phyloP scores from a whole-genome alignment of 768 basidiomycete species.

The Kwoniella shandongensis region DNA sequence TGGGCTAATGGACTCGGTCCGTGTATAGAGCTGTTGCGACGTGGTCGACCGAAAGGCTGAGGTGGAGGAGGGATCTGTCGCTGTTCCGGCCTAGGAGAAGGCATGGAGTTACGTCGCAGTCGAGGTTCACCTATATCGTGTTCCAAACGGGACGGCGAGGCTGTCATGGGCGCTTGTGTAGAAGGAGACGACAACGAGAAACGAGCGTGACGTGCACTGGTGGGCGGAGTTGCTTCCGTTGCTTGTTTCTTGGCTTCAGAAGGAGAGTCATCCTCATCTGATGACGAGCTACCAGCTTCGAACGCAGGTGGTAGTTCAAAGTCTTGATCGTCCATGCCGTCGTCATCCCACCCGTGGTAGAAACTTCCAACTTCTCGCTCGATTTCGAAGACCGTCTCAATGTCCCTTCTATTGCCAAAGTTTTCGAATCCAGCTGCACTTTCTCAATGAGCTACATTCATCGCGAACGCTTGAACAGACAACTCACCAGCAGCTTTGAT shows the following conservation, averaged over 20 bases:
- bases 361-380: slow-evolving; percentile 51
- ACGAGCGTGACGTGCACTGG: slow-evolving; percentile 2
- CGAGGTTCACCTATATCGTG: slow-evolving; percentile 3
- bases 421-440: slow-evolving; percentile 48
- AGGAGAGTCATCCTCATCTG: slow-evolving; percentile 21
- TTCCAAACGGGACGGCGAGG: slow-evolving; percentile 15
- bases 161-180: slow-evolving; percentile 6
- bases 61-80: slow-evolving; percentile 2
- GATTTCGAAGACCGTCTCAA: slow-evolving; percentile 50
- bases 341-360: slow-evolving; percentile 52
- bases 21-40: slow-evolving; percentile 45
- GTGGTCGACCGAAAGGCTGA: slow-evolving; percentile 16
- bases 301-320: slow-evolving; percentile 25
- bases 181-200: slow-evolving; percentile 8
- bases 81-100: slow-evolving; percentile 4
- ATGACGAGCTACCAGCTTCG: slow-evolving; percentile 21
- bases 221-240: not conserved
- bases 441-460: slow-evolving; percentile 5
- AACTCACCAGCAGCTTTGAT: slow-evolving; percentile 57
- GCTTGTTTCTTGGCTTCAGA: slow-evolving; percentile 14
- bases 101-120: slow-evolving; percentile 9
- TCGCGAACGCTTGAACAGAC: not conserved
- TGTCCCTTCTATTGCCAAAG: slow-evolving; percentile 44
- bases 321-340: slow-evolving; percentile 37
- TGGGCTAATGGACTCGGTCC: slow-evolving; percentile 50